Evolutionary conservation across 1,284 basidiomycete species (phyloP).

Genomic region (Moesziomyces sp.): DNA sequence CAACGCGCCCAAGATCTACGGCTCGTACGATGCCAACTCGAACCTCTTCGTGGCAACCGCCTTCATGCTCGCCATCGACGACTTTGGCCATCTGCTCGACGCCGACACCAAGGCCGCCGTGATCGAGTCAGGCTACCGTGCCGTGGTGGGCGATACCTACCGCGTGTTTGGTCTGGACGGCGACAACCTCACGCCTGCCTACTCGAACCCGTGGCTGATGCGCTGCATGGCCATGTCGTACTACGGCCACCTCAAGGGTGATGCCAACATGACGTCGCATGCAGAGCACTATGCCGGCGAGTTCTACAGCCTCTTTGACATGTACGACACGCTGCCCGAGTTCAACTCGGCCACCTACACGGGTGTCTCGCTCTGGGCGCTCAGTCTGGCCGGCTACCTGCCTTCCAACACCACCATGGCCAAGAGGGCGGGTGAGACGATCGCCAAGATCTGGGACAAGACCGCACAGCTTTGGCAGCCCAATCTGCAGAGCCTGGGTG

Average conservation of each 20-base stretch:
- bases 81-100: conserved; percentile 31
- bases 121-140: conserved; percentile 35
- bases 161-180: conserved; percentile 31
- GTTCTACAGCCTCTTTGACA: conserved; percentile 38
- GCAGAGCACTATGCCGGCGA: conserved; percentile 30
- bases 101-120: conserved; percentile 18
- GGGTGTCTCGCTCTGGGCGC: conserved; percentile 39
- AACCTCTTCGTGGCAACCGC: conserved; percentile 41
- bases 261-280: conserved; percentile 34
- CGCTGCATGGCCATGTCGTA: conserved; percentile 41
- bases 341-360: conserved; percentile 40
- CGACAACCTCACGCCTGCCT: conserved; percentile 35
- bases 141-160: conserved; percentile 36
- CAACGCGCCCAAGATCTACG: conserved; percentile 36
- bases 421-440: conserved; percentile 31
- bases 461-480: conserved; percentile 35
- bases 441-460: conserved; percentile 42
- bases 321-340: conserved; percentile 38
- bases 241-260: conserved; percentile 37
- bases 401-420: conserved; percentile 37
- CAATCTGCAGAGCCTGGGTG: conserved; percentile 30
- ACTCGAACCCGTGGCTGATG: conserved; percentile 42
- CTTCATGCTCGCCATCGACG: conserved; percentile 35
- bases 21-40: conserved; percentile 38
- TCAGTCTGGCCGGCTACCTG: conserved; percentile 31